Evolutionary conservation across 208 protist species (phyloP), one percentile per base, ranked within the genome.

Genomic region (Phytomonas sp.): DNA sequence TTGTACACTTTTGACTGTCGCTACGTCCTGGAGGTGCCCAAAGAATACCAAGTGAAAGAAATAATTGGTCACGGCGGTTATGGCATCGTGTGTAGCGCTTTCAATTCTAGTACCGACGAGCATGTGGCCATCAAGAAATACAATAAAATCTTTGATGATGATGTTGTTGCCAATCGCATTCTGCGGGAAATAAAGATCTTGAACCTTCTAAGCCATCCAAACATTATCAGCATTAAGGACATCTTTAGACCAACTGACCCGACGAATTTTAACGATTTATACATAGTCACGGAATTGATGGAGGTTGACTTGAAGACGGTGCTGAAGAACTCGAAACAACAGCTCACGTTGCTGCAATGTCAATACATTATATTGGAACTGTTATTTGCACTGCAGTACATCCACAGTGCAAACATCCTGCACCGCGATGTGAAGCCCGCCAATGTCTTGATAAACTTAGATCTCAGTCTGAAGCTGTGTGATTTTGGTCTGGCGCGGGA

Each of bases 51-150:
- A 31, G 89, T 96, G 33, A 56, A 76, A 30, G 43, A 87, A 30
- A 68, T 94, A 4, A 89, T 97, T 46, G 94, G 94, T 7, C 90
- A 85, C 43, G 94, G 94, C 33, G 82, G 91, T 13, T 97, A 97
- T 70, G 94, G 94, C 23, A 78, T 94, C 66, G 94, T 97, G 1
- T 94, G 88, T 72, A 90, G 82, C 46, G 91, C 85, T 13, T 73
- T 88, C 4, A 80, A 96, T 70, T 72, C 72, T n/a, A 72, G 71
- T 7, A 85, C 84, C 8, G 83, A 81, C 7, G 75, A 85, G 56
- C 75, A 86, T 2, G 96, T 99, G 8, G 98, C 98, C 5, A 98
- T 99, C 60, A 99, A 99, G 76, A 99, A 99, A 72, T 97, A 99
- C 37, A 79, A 72, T n/a, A 92, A 97, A 32, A 91, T 98, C 13